Conservation (phyloP, 2,329 filamentous ascomycete species). For the Albophoma yamanashiensis region DNA sequence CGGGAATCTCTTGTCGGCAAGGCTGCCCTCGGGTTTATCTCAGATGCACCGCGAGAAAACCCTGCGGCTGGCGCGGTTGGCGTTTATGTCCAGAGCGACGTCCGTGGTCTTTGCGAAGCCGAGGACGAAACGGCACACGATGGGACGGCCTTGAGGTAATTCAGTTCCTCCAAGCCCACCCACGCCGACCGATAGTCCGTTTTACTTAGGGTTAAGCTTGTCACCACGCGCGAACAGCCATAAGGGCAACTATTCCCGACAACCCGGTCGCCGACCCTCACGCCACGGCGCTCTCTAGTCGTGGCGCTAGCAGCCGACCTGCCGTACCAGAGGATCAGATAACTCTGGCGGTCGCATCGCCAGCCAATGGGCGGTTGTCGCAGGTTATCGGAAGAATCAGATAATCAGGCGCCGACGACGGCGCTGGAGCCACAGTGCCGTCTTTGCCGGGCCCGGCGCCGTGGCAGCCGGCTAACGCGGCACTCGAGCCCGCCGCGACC, state of each 20-base stretch:
- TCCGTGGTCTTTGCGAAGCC: not conserved
- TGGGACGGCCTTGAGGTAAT: not conserved
- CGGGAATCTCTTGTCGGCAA: not conserved
- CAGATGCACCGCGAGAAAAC: not conserved
- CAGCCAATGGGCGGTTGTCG: not conserved
- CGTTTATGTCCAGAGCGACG: not conserved
- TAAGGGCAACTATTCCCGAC: not conserved
- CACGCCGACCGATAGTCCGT: not conserved
- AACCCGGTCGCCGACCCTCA: not conserved
- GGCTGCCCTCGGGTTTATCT: not conserved
- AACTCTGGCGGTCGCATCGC: not conserved
- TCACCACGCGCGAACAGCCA: not conserved
- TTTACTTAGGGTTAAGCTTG: not conserved
- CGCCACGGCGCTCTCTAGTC: not conserved
- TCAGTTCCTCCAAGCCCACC: not conserved
- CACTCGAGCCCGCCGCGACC: not conserved
- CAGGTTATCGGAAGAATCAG: not conserved
- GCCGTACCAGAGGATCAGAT: not conserved
- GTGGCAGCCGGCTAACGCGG: not conserved
- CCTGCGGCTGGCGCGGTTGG: not conserved
- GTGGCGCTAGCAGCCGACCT: not conserved
- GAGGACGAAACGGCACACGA: not conserved
- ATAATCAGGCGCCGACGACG: not conserved
- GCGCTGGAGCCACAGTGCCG: not conserved
- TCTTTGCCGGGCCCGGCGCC: not conserved